phyloP scores from a whole-genome alignment of 345 rosid genomes.

The Lumnitzera racemosa region DNA sequence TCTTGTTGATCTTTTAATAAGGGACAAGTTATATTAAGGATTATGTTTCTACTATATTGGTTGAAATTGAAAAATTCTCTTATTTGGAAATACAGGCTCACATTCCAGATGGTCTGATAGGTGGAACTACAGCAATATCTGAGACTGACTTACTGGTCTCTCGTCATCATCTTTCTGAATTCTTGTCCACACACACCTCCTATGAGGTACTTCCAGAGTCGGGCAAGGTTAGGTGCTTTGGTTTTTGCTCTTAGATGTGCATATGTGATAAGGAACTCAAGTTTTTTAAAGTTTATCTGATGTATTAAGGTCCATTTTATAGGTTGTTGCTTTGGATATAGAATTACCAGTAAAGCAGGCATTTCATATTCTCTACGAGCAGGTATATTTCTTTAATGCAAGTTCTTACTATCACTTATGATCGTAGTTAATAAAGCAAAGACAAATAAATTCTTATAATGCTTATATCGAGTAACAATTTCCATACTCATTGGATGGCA shows the following conservation, averaged over 20 bases:
- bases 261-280: conserved; percentile 3
- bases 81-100: conserved; percentile 7
- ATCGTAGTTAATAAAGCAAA: too few relatives aligned
- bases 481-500: too few relatives aligned
- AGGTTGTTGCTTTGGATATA: conserved; percentile 94
- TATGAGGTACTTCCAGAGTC: conserved; percentile 96
- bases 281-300: not conserved
- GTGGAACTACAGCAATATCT: conserved; percentile 44
- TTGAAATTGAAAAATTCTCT: too few relatives aligned
- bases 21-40: too few relatives aligned
- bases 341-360: conserved; percentile 96
- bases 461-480: too few relatives aligned
- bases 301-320: conserved; percentile 13
- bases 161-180: conserved; percentile 59
- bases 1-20: too few relatives aligned
- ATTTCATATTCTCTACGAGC: conserved; percentile 91
- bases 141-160: conserved; percentile 65
- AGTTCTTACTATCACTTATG: too few relatives aligned
- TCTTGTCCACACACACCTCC: conserved; percentile 69
- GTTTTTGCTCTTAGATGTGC: not conserved
- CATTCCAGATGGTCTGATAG: conserved; percentile 26
- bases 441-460: too few relatives aligned
- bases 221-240: conserved; percentile 77
- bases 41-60: too few relatives aligned
- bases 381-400: conserved; percentile 32